phyloP scores from a whole-genome alignment of 176 grass and related monocot genomes.

The Dendrocalamus sinicus region DNA sequence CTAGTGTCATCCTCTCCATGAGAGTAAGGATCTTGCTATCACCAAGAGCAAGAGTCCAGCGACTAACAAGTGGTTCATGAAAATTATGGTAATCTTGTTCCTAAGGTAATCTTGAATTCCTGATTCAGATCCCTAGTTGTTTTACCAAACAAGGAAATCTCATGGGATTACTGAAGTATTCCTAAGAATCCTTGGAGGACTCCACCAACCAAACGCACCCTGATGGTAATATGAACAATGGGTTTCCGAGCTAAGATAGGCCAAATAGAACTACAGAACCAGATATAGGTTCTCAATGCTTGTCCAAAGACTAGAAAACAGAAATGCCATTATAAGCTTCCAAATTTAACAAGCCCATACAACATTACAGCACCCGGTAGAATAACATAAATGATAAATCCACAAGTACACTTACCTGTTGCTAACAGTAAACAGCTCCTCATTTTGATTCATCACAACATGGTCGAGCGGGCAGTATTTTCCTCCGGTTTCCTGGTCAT shows the following conservation, averaged over 20 bases:
- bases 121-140: no score
- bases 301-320: background rate
- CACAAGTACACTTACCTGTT: slow-evolving; percentile 67
- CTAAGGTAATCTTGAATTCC: no score
- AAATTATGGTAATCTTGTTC: no score
- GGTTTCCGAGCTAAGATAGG: background rate
- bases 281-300: background rate
- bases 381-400: background rate
- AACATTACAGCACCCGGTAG: background rate
- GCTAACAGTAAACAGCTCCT: slow-evolving; percentile 85
- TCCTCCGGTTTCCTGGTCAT: slow-evolving; percentile 80
- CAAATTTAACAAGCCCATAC: background rate
- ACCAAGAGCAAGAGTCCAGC: no score
- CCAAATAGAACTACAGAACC: background rate
- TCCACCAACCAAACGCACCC: no score
- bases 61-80: no score
- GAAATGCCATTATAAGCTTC: background rate
- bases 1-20: no score
- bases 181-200: no score
- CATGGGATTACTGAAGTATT: no score
- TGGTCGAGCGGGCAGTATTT: slow-evolving; percentile 77
- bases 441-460: slow-evolving; percentile 69
- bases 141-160: no score
- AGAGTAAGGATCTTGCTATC: no score
- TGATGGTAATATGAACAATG: background rate